Evolutionary conservation across 768 basidiomycete species (phyloP).

Genomic region (Termitomyces sp.): DNA sequence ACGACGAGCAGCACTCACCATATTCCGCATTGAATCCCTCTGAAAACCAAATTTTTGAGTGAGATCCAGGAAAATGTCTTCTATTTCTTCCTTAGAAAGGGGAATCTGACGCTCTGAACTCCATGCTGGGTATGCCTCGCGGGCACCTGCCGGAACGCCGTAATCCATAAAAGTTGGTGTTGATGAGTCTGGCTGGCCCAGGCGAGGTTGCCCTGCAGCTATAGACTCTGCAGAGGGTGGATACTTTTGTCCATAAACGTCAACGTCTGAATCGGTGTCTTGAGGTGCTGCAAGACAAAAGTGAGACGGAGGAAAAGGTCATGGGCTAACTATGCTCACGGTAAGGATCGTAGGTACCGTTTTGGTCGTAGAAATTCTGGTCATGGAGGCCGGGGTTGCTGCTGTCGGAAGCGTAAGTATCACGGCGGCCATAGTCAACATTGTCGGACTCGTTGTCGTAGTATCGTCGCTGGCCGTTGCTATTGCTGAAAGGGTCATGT

Average conservation of each 20-base stretch:
- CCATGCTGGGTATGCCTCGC: constrained; percentile 95
- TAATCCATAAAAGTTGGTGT: constrained; percentile 73
- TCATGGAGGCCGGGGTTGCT: constrained; percentile 62
- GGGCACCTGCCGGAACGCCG: constrained; percentile 44
- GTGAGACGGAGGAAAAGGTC: constrained; percentile 8
- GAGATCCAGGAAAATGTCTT: constrained; percentile 95
- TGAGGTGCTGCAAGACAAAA: constrained; percentile 49
- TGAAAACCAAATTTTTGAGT: constrained; percentile 99
- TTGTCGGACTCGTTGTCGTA: constrained; percentile 78
- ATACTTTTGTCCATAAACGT: constrained; percentile 64
- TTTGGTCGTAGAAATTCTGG: constrained; percentile 60
- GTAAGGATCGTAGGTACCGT: constrained; percentile 59
- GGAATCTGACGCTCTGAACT: constrained; percentile 87
- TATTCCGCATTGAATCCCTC: constrained; percentile 91
- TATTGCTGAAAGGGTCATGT: constrained; percentile 61
- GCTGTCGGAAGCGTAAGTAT: constrained; percentile 67
- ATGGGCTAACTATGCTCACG: constrained; percentile 29
- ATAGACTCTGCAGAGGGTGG: constrained; percentile 75
- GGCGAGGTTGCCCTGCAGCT: constrained; percentile 41
- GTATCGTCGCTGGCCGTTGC: constrained; percentile 42
- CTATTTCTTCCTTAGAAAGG: constrained; percentile 98
- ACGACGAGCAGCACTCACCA: constrained; percentile 45
- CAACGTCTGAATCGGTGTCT: constrained; percentile 83
- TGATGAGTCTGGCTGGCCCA: constrained; percentile 62
- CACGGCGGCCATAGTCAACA: constrained; percentile 57